Percentiles rank a stretch among this genome's conserved stretches.
Evolutionary conservation across 371 early-diverging fungal genomes (phyloP).

Genomic region (Blastocladiella emersonii): DNA sequence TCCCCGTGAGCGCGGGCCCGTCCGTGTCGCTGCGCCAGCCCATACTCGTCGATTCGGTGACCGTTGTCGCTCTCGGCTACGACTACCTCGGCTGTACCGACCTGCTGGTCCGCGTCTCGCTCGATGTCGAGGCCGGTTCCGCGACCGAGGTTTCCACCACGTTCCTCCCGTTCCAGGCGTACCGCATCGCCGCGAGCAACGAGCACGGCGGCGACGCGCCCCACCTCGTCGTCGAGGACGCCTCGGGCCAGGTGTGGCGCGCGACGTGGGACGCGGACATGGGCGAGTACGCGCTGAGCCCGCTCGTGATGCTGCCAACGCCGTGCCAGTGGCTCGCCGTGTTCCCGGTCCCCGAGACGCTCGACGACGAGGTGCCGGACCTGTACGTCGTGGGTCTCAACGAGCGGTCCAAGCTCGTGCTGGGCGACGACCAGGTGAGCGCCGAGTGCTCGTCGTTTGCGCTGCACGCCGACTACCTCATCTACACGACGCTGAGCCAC

Average conservation of each 20-base stretch:
- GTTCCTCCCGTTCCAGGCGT: neutral
- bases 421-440: constrained; percentile 48
- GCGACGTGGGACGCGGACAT: constrained; percentile 7
- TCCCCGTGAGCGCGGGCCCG: neutral
- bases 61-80: constrained; percentile 16
- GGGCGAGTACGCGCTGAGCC: constrained; percentile 18
- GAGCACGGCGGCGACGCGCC: no score
- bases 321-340: constrained; percentile 28
- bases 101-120: neutral
- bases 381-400: constrained; percentile 54
- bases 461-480: constrained; percentile 62
- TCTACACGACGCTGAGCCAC: constrained; percentile 77
- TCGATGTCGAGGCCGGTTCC: neutral
- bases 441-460: constrained; percentile 74
- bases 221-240: neutral
- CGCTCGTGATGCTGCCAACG: neutral
- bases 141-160: neutral
- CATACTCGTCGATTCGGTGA: constrained; percentile 14
- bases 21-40: constrained; percentile 17
- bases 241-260: neutral
- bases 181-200: neutral
- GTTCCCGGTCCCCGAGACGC: neutral
- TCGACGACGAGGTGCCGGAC: constrained; percentile 5
- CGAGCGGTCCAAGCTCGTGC: constrained; percentile 65
- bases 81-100: neutral